Evolutionary conservation across 2,329 filamentous ascomycete genomes (phyloP).

Genomic region (Setomelanomma holmii): DNA sequence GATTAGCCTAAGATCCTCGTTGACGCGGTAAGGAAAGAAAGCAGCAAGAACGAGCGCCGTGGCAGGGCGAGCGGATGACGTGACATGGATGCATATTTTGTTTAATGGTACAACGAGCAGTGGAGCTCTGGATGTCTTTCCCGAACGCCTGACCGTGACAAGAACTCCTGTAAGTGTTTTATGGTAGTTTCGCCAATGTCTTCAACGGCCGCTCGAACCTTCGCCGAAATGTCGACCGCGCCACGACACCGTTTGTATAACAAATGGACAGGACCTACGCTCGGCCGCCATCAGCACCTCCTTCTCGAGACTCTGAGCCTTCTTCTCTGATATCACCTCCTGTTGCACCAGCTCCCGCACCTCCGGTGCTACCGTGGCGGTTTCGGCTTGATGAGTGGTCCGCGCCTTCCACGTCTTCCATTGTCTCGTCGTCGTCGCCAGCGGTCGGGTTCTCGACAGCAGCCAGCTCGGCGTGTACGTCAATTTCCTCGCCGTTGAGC

Average conservation of each 20-base stretch:
- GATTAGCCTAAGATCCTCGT: constrained; percentile 29
- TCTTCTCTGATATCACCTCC: constrained; percentile 92
- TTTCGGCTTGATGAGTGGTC: constrained; percentile 45
- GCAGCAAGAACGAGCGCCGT: constrained; percentile 33
- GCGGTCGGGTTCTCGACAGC: constrained; percentile 62
- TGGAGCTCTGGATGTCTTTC: constrained; percentile 15
- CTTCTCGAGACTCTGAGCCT: constrained; percentile 85
- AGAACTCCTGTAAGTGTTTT: constrained; percentile 20
- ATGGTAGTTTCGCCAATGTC: constrained; percentile 23
- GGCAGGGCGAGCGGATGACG: constrained; percentile 34
- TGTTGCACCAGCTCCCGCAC: constrained; percentile 84
- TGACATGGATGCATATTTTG: constrained; percentile 41
- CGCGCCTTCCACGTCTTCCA: constrained; percentile 64
- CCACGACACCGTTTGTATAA: constrained; percentile 44
- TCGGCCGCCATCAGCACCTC: constrained; percentile 95
- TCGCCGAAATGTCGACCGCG: constrained; percentile 39
- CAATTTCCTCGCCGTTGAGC: constrained; percentile 86
- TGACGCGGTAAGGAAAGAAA: constrained; percentile 7
- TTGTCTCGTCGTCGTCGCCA: constrained; percentile 72
- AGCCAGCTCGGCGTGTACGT: constrained; percentile 74
- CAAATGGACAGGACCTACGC: constrained; percentile 79
- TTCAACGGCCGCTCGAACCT: constrained; percentile 25
- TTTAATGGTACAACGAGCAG: constrained; percentile 46
- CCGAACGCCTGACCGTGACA: constrained; percentile 44
- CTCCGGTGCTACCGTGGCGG: constrained; percentile 65